phyloP scores from a whole-genome alignment of 2,329 filamentous ascomycete genomes.

The Ophiocordyceps camponoti-leonardi region DNA sequence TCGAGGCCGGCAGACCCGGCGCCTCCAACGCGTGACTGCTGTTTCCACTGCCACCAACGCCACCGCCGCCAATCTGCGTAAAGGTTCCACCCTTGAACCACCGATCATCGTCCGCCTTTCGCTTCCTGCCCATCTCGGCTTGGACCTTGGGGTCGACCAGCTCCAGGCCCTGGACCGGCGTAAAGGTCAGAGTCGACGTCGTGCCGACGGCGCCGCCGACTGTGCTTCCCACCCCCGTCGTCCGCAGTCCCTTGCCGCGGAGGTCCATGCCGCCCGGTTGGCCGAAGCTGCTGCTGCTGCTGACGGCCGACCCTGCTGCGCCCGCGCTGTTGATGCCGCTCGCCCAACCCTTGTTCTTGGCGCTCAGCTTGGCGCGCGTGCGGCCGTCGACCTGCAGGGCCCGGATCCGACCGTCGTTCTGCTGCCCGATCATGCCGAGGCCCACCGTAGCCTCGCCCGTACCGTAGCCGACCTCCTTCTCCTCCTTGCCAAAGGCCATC shows the following conservation, averaged over 20 bases:
- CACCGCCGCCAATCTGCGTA: slow-evolving; percentile 53
- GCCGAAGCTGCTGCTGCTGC: slow-evolving; percentile 62
- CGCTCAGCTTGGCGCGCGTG: slow-evolving; percentile 81
- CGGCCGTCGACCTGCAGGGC: slow-evolving; percentile 81
- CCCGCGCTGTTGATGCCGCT: slow-evolving; percentile 41
- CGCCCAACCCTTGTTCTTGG: slow-evolving; percentile 94
- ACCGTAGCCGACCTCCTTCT: slow-evolving; percentile 83
- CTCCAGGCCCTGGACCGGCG: slow-evolving; percentile 85
- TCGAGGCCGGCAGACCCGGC: slow-evolving; percentile 53
- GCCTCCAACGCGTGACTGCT: slow-evolving; percentile 58
- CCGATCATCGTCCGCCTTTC: slow-evolving; percentile 83
- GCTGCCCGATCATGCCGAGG: slow-evolving; percentile 86
- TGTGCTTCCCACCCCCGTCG: slow-evolving; percentile 59
- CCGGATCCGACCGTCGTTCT: slow-evolving; percentile 77
- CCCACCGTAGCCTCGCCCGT: slow-evolving; percentile 71
- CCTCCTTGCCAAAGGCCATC: slow-evolving; percentile 89
- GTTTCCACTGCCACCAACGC: slow-evolving; percentile 7
- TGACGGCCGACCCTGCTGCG: slow-evolving; percentile 64
- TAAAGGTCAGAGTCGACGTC: slow-evolving; percentile 79
- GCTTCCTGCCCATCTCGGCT: slow-evolving; percentile 73
- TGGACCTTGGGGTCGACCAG: slow-evolving; percentile 86
- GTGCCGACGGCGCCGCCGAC: slow-evolving; percentile 38
- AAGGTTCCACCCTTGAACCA: slow-evolving; percentile 98
- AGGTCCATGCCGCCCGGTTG: slow-evolving; percentile 51
- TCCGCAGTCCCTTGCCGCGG: slow-evolving; percentile 60